These are phyloP conservation scores for Volutella citrinella DNA, from an alignment of 2,329 filamentous ascomycete species.

Conservation along the genomic window DNA sequence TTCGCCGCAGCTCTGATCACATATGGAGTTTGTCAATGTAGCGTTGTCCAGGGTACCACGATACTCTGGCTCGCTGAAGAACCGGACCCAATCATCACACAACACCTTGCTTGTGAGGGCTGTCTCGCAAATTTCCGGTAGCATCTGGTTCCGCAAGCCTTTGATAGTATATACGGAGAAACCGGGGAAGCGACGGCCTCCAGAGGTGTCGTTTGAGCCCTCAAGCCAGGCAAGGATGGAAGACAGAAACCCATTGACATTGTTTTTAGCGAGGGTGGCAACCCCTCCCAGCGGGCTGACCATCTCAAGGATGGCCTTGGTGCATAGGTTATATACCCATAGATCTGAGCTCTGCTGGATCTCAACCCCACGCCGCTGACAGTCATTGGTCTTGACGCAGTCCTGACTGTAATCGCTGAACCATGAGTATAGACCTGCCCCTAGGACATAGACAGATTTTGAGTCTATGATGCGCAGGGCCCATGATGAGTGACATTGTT, in stretches of 20 bases:
- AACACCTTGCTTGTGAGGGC: conserved; percentile 5
- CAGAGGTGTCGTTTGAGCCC: conserved; percentile 9
- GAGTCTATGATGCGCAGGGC: conserved; percentile 17
- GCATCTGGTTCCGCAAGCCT: neutral
- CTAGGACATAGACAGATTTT: conserved; percentile 17
- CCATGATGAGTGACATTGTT: conserved; percentile 16
- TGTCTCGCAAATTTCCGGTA: conserved; percentile 3
- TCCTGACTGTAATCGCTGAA: conserved; percentile 21
- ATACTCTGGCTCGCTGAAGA: conserved; percentile 5
- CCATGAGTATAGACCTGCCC: conserved; percentile 26
- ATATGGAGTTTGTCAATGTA: conserved; percentile 3
- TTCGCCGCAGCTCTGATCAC: conserved; percentile 3
- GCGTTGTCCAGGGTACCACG: neutral
- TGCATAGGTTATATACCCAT: conserved; percentile 20
- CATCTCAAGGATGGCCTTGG: conserved; percentile 14
- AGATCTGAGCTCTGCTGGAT: conserved; percentile 14
- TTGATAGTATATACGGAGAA: conserved; percentile 5
- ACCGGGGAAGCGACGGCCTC: conserved; percentile 10
- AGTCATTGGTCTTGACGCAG: too few relatives aligned
- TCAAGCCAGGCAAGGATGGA: conserved; percentile 14
- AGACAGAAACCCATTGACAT: conserved; percentile 14
- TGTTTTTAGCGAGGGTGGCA: conserved; percentile 11
- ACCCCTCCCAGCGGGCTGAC: conserved; percentile 7
- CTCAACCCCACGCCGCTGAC: conserved; percentile 17
- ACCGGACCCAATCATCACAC: conserved; percentile 8